Conservation (phyloP, 192 early-diverging fungal genomes). For the Pecoramyces ruminantium region DNA sequence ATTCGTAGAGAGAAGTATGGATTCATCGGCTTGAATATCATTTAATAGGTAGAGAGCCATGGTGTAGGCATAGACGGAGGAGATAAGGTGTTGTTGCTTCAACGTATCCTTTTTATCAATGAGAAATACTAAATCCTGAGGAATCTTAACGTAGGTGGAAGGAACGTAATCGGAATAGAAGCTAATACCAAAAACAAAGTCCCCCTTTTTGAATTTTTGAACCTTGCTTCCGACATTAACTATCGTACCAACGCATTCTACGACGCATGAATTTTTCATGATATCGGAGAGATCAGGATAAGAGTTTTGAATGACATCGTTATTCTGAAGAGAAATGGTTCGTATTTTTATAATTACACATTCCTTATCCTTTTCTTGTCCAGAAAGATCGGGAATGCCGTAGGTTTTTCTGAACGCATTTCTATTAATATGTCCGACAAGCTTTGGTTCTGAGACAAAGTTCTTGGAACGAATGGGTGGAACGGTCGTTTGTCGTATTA, state of each 20-base stretch:
- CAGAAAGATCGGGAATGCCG: neutral
- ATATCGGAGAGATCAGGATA: neutral
- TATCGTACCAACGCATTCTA: neutral
- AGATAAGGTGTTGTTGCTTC: neutral
- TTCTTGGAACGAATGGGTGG: neutral
- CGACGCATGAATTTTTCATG: neutral
- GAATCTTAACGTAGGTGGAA: neutral
- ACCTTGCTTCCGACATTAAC: neutral
- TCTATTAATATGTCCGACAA: neutral
- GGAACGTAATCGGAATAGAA: neutral
- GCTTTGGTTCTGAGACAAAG: neutral
- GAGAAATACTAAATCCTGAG: neutral
- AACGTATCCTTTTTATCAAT: neutral
- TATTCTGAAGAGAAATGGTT: neutral
- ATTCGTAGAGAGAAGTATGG: neutral
- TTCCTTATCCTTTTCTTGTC: neutral
- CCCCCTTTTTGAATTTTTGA: neutral
- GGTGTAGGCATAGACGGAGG: neutral
- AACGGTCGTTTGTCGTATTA: neutral
- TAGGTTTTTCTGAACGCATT: neutral
- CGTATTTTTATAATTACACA: neutral
- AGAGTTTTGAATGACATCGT: neutral
- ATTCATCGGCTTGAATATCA: neutral
- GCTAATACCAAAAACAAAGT: neutral
- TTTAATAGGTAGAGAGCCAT: neutral